Base-by-base conservation (phyloP, 345 rosid genomes). In the Corchorus capsularis region DNA sequence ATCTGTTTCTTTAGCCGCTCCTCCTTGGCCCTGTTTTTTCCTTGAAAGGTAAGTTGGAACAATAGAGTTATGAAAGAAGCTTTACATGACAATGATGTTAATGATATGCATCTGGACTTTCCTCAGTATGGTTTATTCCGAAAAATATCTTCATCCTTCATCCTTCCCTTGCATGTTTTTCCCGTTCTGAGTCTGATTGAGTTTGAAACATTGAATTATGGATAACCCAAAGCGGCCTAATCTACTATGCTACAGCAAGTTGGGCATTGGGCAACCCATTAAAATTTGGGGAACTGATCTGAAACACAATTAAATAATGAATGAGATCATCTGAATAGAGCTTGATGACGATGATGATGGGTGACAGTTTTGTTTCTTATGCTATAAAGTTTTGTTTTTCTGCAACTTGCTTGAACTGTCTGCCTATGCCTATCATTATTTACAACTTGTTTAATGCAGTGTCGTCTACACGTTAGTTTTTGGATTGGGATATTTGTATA, bases 371-470 rank as follows among this genome's bases (percentile, higher is more conserved):
- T 39, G 34, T 56, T 8, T 47, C 4, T 49, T 14, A 4, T 10
- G 27, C 1, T 15, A 19, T 5, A 45, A 66, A 12, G 35, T 45
- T n/a, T 0, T 27, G 27, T 27, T 57, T 20, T 57, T 12, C 43
- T 32, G 57, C 72, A 69, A 69, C 20, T 69, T 69, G 72, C 41
- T 46, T 67, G 49, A 35, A 11, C 20, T 43, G 16, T 22, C 16
- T 69, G 59, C 19, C 56, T n/a, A 2, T 50, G 19, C 8, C 43
- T 15, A 50, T 69, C 72, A 32, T 16, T 15, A 32, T 8, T 32
- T 46, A 67, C 71, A 47, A 46, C 55, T 67, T 67, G 54, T 53
- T 45, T 46, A 45, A 12, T 66, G 53, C n/a, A 66, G 15, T 50
- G 6, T 47, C 5, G 8, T n/a, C 4, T 56, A 2, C 27, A 27